A percentile compares a stretch with the other conserved stretches of the same genome.
phyloP scores from a whole-genome alignment of 495 filamentous ascomycete genomes.

The Penicillium robsamsonii region DNA sequence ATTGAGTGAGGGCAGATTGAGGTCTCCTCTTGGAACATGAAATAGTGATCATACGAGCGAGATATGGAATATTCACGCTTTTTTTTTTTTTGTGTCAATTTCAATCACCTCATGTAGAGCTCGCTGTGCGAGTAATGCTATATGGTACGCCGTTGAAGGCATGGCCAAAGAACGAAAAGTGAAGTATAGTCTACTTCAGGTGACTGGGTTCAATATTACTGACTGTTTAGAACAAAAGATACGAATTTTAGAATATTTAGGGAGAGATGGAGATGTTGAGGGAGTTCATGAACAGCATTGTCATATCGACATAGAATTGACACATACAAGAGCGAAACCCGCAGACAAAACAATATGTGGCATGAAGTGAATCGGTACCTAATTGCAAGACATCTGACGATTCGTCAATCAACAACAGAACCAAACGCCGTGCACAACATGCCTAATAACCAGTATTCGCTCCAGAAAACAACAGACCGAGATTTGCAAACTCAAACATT shows the following conservation, averaged over 20 bases:
- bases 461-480: constrained; percentile 18
- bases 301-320: constrained; percentile 27
- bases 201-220: not conserved
- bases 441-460: constrained; percentile 17
- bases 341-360: constrained; percentile 16
- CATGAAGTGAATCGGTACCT: constrained; percentile 4
- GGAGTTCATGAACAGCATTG: constrained; percentile 19
- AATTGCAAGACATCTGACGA: constrained; percentile 7
- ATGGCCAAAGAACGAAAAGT: not conserved
- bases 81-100: not conserved
- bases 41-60: not conserved
- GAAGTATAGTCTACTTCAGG: not conserved
- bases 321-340: constrained; percentile 15
- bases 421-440: constrained; percentile 28
- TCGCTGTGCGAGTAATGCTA: not conserved
- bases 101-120: not conserved
- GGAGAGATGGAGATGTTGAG: not conserved
- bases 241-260: not conserved
- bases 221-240: not conserved
- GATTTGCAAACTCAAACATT: constrained; percentile 19
- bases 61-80: not conserved
- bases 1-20: not conserved
- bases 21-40: not conserved
- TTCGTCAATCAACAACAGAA: constrained; percentile 15
- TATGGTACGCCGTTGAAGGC: not conserved